Conservation (phyloP, 805 yeast species). For the Alloascoidea hylecoeti region DNA sequence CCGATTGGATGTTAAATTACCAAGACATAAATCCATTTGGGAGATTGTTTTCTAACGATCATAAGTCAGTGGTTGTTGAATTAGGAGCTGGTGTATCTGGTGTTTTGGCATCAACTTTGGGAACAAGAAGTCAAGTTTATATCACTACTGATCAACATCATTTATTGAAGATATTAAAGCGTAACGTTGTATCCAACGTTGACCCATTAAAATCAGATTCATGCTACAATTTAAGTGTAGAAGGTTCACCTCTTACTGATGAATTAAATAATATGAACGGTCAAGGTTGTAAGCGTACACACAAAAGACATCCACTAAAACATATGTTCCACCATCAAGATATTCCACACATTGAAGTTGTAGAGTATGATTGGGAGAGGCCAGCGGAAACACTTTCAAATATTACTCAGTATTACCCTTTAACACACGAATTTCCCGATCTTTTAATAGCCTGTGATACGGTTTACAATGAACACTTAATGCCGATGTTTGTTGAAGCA, state of each 20-base stretch:
- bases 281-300: too few relatives aligned
- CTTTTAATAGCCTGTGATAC: conserved; percentile 40
- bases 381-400: conserved; percentile 18
- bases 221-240: neutral
- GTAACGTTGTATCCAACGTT: conserved; percentile 25
- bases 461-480: conserved; percentile 37
- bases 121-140: conserved; percentile 18
- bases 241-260: neutral
- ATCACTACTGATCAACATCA: conserved; percentile 37
- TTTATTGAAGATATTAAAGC: conserved; percentile 27
- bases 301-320: neutral
- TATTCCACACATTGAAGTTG: conserved; percentile 20
- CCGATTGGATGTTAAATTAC: conserved; percentile 28
- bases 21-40: conserved; percentile 15
- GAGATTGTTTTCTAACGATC: neutral
- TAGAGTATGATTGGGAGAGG: conserved; percentile 42
- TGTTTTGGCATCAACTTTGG: conserved; percentile 21
- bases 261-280: conserved; percentile 11
- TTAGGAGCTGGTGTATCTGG: conserved; percentile 43
- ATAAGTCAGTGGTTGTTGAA: conserved; percentile 23
- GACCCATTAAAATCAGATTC: conserved; percentile 8
- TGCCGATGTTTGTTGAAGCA: conserved; percentile 27
- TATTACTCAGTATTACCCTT: conserved; percentile 4
- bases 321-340: neutral
- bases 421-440: conserved; percentile 14